Evolutionary conservation across 305 asterid species (phyloP), one percentile per base, ranked within the genome.

Genomic region (Caryopteris hybrid): DNA sequence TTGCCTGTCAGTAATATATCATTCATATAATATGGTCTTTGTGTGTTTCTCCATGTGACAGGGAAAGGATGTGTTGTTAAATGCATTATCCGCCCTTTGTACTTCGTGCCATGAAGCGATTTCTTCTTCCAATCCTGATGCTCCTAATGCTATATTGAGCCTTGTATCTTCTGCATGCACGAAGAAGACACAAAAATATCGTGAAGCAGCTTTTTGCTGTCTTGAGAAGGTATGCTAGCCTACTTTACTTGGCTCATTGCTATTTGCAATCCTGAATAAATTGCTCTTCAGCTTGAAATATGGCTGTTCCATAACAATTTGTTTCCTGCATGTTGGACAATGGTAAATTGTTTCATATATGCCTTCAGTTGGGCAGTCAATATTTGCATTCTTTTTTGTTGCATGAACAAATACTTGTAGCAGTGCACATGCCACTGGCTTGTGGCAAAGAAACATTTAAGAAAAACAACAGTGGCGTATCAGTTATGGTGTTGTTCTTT

Each of bases 161-260:
- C 87, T 94, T 64, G 59, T 89, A 66, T 71, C 87, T 70, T 81
- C 93, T 64, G 98, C 97, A 6, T 91, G 97, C 77, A 73, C 82
- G 6, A 94, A 87, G 83, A 91, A 82, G 83, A 72, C 84, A 23
- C 89, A 77, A 79, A 94, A 86, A 74, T 89, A 84, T 66, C 91
- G 96, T 22, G 99, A 91, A 80, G 91, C 99, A 59, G 99, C 99
- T 72, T 94, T 89, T 80, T 68, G 69, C 77, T 86, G 95, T 83
- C 98, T 94, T 76, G 98, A 91, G 86, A 79, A 87, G 99, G 99
- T 94, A 68, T 48, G 50, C 33, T 22, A 17, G 36, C 64, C 72
- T 54, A 38, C 53, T 8, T 41, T 31, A 46, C 38, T 39, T n/a
- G 39, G 54, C 72, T 60, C 55, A 12, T 62, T 72, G 41, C 63